These are phyloP conservation scores for Lactarius pseudohatsudake DNA, from an alignment of 768 basidiomycete genomes.

Conservation along the genomic window DNA sequence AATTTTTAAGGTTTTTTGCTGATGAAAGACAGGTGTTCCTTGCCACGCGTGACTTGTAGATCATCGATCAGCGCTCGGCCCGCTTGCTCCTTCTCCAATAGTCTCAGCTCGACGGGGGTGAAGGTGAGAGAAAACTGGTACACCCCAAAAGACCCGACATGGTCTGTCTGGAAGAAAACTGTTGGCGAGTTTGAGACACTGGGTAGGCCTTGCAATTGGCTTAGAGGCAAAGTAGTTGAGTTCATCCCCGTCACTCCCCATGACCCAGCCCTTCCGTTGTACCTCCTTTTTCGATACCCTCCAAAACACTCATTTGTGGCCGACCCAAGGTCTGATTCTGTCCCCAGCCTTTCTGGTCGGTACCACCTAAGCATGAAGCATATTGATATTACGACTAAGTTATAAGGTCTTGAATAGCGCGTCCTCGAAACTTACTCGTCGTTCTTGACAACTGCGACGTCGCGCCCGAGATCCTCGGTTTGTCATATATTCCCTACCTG, in stretches of 20 bases:
- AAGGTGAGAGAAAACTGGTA: constrained; percentile 14
- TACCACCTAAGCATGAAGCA: constrained; percentile 74
- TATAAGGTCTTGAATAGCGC: constrained; percentile 62
- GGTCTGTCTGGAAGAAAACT: constrained; percentile 22
- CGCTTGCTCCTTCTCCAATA: neutral
- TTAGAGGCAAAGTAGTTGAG: constrained; percentile 43
- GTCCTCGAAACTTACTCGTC: no score
- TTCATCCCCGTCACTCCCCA: constrained; percentile 33
- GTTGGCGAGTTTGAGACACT: constrained; percentile 24
- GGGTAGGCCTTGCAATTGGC: constrained; percentile 54
- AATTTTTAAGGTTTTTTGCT: no score
- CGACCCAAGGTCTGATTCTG: constrained; percentile 40
- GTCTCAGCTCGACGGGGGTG: neutral
- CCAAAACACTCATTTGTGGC: constrained; percentile 22
- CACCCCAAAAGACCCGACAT: no score
- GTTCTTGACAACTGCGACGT: no score
- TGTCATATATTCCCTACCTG: constrained; percentile 34
- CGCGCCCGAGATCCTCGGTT: constrained; percentile 41
- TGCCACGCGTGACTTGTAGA: no score
- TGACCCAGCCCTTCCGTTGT: constrained; percentile 57
- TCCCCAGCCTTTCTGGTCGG: constrained; percentile 58
- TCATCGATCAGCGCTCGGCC: no score
- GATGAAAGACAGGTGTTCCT: no score
- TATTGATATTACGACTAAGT: constrained; percentile 72
- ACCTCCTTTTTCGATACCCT: constrained; percentile 58